phyloP scores from a whole-genome alignment of 139 green algal genomes.

The Volvox africanus region DNA sequence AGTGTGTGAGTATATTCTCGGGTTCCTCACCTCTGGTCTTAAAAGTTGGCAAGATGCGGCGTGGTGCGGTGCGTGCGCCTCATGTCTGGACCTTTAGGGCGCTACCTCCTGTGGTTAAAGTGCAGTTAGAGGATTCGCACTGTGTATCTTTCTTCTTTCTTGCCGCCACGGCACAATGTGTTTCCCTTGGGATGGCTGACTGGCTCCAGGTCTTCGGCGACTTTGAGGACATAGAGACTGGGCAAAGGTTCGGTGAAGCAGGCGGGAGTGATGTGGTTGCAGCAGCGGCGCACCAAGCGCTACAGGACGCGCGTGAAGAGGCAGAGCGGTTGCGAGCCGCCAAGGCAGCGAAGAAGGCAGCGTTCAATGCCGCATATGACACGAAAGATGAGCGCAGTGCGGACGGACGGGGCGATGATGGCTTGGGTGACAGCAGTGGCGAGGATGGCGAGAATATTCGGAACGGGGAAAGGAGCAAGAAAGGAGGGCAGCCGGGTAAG shows the following conservation, averaged over 20 bases:
- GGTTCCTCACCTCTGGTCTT: no score
- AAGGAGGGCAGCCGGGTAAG: neutral
- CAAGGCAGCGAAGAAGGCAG: constrained; percentile 87
- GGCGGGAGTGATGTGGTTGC: constrained; percentile 62
- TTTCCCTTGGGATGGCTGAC: no score
- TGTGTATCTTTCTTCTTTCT: neutral
- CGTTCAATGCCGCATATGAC: constrained; percentile 77
- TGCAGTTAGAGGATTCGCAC: no score
- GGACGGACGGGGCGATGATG: constrained; percentile 20
- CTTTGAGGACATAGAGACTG: constrained; percentile 97
- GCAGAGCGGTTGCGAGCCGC: constrained; percentile 65
- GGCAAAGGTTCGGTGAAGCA: neutral
- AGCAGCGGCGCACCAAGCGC: constrained; percentile 75
- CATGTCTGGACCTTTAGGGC: no score
- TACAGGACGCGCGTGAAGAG: constrained; percentile 63
- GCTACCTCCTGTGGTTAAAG: no score
- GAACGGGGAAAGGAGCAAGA: constrained; percentile 47
- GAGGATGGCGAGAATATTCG: constrained; percentile 60
- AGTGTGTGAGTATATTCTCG: no score
- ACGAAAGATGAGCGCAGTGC: constrained; percentile 39
- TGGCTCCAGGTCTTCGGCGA: constrained; percentile 80
- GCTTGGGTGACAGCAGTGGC: constrained; percentile 37
- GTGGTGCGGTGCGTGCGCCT: no score
- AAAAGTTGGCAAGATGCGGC: no score
- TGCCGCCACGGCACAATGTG: neutral